These are phyloP conservation scores for Amanita phalloides DNA, from an alignment of 768 basidiomycete genomes.

Conservation along the genomic window DNA sequence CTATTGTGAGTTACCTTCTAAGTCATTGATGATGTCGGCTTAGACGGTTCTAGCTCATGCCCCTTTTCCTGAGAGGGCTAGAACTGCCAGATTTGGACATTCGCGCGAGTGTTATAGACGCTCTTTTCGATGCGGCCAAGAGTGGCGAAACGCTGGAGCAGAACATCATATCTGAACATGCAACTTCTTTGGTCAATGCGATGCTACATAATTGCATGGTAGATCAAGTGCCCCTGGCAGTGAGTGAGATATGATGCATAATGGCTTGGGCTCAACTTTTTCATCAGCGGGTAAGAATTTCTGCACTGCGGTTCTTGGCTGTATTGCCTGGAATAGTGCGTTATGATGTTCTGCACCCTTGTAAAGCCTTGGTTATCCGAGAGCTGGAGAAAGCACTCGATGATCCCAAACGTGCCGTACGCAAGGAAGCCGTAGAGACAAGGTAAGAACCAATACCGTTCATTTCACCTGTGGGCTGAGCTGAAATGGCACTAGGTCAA, in stretches of 20 bases:
- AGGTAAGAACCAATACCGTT: constrained; percentile 19
- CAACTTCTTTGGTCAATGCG: constrained; percentile 52
- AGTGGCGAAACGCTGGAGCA: constrained; percentile 40
- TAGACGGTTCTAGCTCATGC: constrained; percentile 54
- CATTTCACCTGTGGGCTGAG: neutral
- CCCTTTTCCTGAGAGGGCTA: constrained; percentile 78
- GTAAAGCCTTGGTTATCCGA: constrained; percentile 62
- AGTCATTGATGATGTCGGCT: neutral
- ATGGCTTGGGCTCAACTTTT: neutral
- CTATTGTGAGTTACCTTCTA: constrained; percentile 29
- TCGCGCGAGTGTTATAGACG: constrained; percentile 72
- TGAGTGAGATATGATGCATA: constrained; percentile 15
- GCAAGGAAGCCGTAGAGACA: constrained; percentile 85
- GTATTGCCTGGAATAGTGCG: constrained; percentile 67
- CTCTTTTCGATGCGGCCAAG: constrained; percentile 54
- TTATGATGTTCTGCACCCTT: constrained; percentile 76
- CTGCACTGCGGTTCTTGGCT: constrained; percentile 67
- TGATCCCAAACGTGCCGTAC: constrained; percentile 78
- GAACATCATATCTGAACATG: constrained; percentile 54
- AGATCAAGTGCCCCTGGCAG: constrained; percentile 42
- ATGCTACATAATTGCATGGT: constrained; percentile 59
- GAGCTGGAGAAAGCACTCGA: constrained; percentile 72
- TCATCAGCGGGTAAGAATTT: constrained; percentile 58
- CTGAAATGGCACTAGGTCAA: constrained; percentile 24
- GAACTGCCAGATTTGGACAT: constrained; percentile 66